Evolutionary conservation across 2,329 filamentous ascomycete species (phyloP), one percentile per base, ranked within the genome.

Genomic region (Zymoseptoria ardabiliae): DNA sequence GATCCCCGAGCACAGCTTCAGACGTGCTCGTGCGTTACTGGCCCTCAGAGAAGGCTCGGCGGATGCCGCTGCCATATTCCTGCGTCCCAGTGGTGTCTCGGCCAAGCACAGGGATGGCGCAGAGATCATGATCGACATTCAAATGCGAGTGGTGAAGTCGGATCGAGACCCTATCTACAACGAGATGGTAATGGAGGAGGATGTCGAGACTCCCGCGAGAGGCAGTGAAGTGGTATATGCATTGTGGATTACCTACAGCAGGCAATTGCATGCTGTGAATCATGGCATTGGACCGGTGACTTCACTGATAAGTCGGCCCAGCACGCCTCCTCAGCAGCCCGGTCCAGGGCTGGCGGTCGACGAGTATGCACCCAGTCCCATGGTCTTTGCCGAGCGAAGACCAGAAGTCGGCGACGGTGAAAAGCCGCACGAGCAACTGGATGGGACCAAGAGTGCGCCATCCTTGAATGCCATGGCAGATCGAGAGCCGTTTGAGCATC

Each of bases 221-320:
- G 79, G 82, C 62, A 84, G 86, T 17, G 91, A 97, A 72, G 83
- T 96, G 63, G 91, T 97, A 0, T 97, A 92, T 76, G 94, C 94
- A 10, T 77, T 99, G 28, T 99, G 94, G 94, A 88, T 99, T 65
- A 97, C 93, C 1, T 99, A 97, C 72, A 97, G 93, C 19, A 84
- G 92, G 63, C 91, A 97, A 69, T 81, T 97, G 11, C 94, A 99
- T 72, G 88, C 90, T 17, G 82, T 85, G 45, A 85, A 85, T 61
- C 79, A 82, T 56, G 78, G 81, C 56, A 73, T 86, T 53, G 81
- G 83, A n/a, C 78, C 82, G 20, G 78, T 86, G n/a, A 86, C 86
- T 22, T 83, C 86, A 4, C 71, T 85, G 20, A 74, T 85, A 17
- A 86, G 88, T 49, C 85, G 85, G 28, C 78, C 83, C 19, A 79